Percentiles rank a stretch among this genome's conserved stretches.
Evolutionary conservation across 352 stramenopile species (phyloP).

Genomic region (Globisporangium uncinulatum): DNA sequence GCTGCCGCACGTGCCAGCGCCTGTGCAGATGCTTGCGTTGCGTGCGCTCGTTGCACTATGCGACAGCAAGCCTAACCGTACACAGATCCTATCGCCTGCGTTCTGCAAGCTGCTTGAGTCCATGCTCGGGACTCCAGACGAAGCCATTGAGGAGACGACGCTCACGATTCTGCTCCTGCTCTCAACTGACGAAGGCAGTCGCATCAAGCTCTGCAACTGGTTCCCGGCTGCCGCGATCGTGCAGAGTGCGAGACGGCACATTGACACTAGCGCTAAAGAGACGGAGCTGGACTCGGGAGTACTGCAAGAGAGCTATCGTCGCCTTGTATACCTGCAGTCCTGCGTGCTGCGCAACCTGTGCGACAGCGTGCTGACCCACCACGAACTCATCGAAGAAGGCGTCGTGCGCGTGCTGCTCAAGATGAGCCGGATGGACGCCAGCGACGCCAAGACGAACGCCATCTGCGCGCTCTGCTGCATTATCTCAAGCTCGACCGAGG

Average conservation of each 20-base stretch:
- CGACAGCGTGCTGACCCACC: conserved; percentile 65
- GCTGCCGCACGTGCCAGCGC: conserved; percentile 27
- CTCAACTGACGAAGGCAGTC: conserved; percentile 54
- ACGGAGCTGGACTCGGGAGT: background rate
- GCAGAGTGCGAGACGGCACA: conserved; percentile 19
- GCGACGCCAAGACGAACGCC: conserved; percentile 55
- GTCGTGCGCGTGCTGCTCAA: conserved; percentile 46
- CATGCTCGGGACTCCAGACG: conserved; percentile 29
- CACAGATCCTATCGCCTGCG: conserved; percentile 35
- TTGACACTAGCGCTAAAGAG: conserved; percentile 10
- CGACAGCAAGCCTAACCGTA: conserved; percentile 38
- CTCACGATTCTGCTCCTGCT: conserved; percentile 47
- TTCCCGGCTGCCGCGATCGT: conserved; percentile 41
- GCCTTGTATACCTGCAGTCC: conserved; percentile 54
- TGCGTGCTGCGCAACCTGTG: conserved; percentile 70
- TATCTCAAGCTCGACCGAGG: conserved; percentile 52
- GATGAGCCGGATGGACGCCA: conserved; percentile 47
- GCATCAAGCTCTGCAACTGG: conserved; percentile 72
- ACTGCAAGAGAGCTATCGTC: background rate
- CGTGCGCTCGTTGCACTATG: conserved; percentile 48
- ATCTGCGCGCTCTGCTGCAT: conserved; percentile 65
- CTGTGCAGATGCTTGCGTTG: conserved; percentile 39
- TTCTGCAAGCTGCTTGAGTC: conserved; percentile 49
- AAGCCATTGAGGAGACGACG: conserved; percentile 50
- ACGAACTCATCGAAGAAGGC: conserved; percentile 59